These are phyloP conservation scores for Wickerhamiella domercqiae DNA, from an alignment of 805 yeast species.

Conservation along the genomic window DNA sequence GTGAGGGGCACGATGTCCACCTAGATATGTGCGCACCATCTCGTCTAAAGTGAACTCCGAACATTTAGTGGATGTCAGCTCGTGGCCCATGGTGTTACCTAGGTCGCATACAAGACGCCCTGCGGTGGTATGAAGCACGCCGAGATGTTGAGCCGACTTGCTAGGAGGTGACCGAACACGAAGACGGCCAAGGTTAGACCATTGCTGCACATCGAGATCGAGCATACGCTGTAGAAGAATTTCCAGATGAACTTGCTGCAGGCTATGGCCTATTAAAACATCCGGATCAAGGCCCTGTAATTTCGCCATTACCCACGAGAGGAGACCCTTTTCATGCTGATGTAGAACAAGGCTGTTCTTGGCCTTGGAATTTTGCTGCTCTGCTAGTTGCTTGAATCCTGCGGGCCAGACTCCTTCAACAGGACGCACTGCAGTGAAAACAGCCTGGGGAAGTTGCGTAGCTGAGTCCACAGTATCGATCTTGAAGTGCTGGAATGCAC, in stretches of 20 bases:
- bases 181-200: constrained; percentile 68
- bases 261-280: constrained; percentile 71
- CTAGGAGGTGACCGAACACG: constrained; percentile 4
- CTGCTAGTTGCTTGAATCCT: constrained; percentile 41
- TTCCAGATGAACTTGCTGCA: constrained; percentile 66
- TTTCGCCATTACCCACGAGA: constrained; percentile 59
- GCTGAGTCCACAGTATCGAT: constrained; percentile 51
- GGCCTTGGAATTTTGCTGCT: constrained; percentile 33
- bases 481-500: constrained; percentile 52
- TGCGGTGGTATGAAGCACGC: constrained; percentile 53
- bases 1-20: constrained; percentile 36
- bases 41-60: constrained; percentile 89
- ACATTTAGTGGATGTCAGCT: constrained; percentile 66
- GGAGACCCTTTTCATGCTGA: constrained; percentile 57
- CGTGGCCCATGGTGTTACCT: constrained; percentile 88
- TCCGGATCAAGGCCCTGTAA: constrained; percentile 80
- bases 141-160: constrained; percentile 21
- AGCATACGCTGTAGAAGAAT: constrained; percentile 68
- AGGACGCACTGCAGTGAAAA: constrained; percentile 69
- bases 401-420: constrained; percentile 47
- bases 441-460: constrained; percentile 40
- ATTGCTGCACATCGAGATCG: constrained; percentile 54
- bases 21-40: constrained; percentile 73
- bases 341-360: constrained; percentile 33
- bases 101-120: constrained; percentile 88